A percentile compares a stretch with the other conserved stretches of the same genome.
phyloP scores from a whole-genome alignment of 2,329 filamentous ascomycete genomes.

The Venturia nashicola region DNA sequence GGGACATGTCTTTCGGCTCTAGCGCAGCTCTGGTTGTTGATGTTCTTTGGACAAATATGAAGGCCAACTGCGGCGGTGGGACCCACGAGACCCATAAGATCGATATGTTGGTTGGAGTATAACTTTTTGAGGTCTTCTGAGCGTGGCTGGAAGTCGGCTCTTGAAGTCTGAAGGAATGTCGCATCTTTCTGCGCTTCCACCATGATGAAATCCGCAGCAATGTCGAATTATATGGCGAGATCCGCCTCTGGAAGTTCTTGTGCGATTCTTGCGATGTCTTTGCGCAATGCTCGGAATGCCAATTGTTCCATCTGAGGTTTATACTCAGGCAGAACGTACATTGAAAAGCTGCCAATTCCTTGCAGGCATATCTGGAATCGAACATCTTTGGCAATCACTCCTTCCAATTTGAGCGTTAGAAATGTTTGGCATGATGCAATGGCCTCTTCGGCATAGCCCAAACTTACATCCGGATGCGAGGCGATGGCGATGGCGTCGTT shows the following conservation, averaged over 20 bases:
- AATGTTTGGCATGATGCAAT: no score
- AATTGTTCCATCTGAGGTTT: no score
- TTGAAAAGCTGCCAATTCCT: no score
- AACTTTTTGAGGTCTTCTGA: background rate
- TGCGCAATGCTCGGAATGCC: no score
- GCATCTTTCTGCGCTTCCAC: background rate
- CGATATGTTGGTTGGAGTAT: background rate
- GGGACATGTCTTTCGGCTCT: background rate
- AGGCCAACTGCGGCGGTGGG: background rate
- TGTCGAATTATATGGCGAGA: background rate
- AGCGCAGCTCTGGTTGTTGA: background rate
- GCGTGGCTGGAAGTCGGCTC: background rate
- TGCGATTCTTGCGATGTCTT: constrained; percentile 13
- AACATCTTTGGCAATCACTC: no score
- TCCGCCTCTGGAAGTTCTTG: background rate
- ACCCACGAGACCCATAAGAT: background rate
- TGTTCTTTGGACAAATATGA: background rate
- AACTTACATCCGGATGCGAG: no score
- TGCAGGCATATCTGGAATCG: no score
- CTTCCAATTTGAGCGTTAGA: no score
- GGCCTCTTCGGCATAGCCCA: no score
- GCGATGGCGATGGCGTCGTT: no score
- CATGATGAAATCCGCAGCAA: background rate
- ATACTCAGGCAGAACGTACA: no score
- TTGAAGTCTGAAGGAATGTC: background rate